Conservation (phyloP, 306 rosid species). For the Carpinus fangiana region DNA sequence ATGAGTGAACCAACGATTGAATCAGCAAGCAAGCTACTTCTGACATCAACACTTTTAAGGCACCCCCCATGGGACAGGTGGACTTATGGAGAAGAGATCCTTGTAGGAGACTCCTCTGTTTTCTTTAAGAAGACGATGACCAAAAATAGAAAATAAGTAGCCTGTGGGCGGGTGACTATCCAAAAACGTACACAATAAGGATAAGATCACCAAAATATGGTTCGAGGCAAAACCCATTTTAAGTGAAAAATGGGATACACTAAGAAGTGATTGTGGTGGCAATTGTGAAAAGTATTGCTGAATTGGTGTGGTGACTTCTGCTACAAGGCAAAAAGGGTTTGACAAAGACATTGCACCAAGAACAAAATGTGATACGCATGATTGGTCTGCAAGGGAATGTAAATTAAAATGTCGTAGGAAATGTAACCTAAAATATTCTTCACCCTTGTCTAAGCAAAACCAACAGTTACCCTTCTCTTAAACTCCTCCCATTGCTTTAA, state of each 20-base stretch:
- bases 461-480: conserved; percentile 16
- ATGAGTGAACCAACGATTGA: conserved; percentile 26
- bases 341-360: conserved; percentile 72
- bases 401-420: conserved; percentile 36
- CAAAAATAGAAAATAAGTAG: conserved; percentile 37
- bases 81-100: conserved; percentile 24
- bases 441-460: conserved; percentile 58
- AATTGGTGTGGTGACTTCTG: conserved; percentile 63
- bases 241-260: conserved; percentile 9
- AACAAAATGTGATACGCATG: conserved; percentile 41
- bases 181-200: conserved; percentile 28
- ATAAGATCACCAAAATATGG: no score
- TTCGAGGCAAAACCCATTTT: conserved; percentile 31
- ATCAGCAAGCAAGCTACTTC: conserved; percentile 32
- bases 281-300: conserved; percentile 49
- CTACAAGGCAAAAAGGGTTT: conserved; percentile 47
- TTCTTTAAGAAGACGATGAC: conserved; percentile 48
- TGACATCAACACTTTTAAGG: conserved; percentile 62
- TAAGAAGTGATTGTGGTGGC: conserved; percentile 20
- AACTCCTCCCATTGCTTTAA: conserved; percentile 31
- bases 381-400: conserved; percentile 39
- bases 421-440: conserved; percentile 47
- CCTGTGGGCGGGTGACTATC: conserved; percentile 27
- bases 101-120: conserved; percentile 43
- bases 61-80: conserved; percentile 61